A percentile compares a stretch with the other conserved stretches of the same genome.
phyloP scores from a whole-genome alignment of 805 yeast species.

The Ogataea pignaliae region DNA sequence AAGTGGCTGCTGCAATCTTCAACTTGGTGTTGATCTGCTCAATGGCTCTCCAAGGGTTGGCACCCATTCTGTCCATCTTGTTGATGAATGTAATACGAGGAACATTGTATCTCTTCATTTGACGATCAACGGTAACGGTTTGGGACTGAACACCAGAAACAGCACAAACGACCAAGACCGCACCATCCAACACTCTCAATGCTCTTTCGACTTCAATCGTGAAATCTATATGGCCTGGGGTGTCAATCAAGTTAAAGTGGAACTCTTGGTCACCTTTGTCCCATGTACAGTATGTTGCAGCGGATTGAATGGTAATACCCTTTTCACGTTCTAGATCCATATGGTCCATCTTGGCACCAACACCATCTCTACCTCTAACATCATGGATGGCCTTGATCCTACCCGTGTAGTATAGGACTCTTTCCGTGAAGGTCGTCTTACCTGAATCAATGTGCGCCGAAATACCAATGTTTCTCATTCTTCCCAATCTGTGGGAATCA shows the following conservation, averaged over 20 bases:
- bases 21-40: conserved; percentile 85
- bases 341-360: conserved; percentile 99
- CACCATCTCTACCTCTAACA: conserved; percentile 94
- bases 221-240: conserved; percentile 98
- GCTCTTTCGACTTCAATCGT: conserved; percentile 99
- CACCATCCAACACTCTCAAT: conserved; percentile 96
- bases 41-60: conserved; percentile 93
- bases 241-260: conserved; percentile 93
- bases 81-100: conserved; percentile 95
- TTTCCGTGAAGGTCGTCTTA: conserved; percentile 95
- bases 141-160: conserved; percentile 98
- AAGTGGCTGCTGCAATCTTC: conserved; percentile 93
- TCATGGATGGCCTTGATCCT: conserved; percentile 96
- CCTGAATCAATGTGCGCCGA: conserved; percentile 99
- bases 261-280: conserved; percentile 61
- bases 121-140: conserved; percentile 97
- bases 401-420: conserved; percentile 94
- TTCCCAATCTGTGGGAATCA: conserved; percentile 48
- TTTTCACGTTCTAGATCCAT: conserved; percentile 98
- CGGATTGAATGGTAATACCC: conserved; percentile 98
- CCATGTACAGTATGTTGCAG: conserved; percentile 98
- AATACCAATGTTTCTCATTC: conserved; percentile 91
- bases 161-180: conserved; percentile 97
- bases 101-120: conserved; percentile 96
- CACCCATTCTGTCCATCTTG: conserved; percentile 99